These are phyloP conservation scores for Chrysoporthe deuterocubensis DNA, from an alignment of 2,329 filamentous ascomycete genomes.

Conservation along the genomic window DNA sequence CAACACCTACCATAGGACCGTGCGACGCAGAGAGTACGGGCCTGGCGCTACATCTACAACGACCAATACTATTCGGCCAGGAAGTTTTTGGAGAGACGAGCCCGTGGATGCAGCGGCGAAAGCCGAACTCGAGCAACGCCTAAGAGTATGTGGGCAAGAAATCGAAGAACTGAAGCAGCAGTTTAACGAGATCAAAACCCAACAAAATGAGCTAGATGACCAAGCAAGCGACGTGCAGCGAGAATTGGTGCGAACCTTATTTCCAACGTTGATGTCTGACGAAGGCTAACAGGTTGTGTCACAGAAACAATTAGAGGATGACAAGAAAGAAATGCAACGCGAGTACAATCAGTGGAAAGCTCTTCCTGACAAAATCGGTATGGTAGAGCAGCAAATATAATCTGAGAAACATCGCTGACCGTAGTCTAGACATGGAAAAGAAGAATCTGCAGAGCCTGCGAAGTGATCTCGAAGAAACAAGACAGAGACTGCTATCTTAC, in stretches of 20 bases:
- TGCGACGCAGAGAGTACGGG: slow-evolving; percentile 80
- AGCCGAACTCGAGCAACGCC: slow-evolving; percentile 58
- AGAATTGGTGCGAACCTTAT: slow-evolving; percentile 46
- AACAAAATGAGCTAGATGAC: slow-evolving; percentile 42
- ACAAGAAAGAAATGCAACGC: slow-evolving; percentile 71
- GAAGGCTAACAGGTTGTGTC: slow-evolving; percentile 23
- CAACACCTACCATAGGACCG: slow-evolving; percentile 65
- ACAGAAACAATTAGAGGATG: slow-evolving; percentile 55
- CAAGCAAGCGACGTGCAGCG: slow-evolving; percentile 43
- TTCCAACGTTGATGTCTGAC: background rate
- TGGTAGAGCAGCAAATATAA: background rate
- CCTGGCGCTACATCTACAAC: slow-evolving; percentile 71
- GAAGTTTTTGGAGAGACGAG: slow-evolving; percentile 76
- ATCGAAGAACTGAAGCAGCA: slow-evolving; percentile 40
- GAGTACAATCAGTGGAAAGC: slow-evolving; percentile 67
- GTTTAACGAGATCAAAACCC: slow-evolving; percentile 42
- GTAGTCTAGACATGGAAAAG: slow-evolving; percentile 40
- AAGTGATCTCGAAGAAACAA: slow-evolving; percentile 43
- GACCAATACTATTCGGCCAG: slow-evolving; percentile 63
- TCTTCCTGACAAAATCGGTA: slow-evolving; percentile 73
- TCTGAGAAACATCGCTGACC: slow-evolving; percentile 18
- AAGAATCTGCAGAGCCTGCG: slow-evolving; percentile 39
- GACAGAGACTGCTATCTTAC: slow-evolving; percentile 53
- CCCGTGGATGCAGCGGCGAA: slow-evolving; percentile 72
- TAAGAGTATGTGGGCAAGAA: slow-evolving; percentile 48